Base-by-base conservation (phyloP, 352 stramenopile genomes). In the Phytophthora crassamura region DNA sequence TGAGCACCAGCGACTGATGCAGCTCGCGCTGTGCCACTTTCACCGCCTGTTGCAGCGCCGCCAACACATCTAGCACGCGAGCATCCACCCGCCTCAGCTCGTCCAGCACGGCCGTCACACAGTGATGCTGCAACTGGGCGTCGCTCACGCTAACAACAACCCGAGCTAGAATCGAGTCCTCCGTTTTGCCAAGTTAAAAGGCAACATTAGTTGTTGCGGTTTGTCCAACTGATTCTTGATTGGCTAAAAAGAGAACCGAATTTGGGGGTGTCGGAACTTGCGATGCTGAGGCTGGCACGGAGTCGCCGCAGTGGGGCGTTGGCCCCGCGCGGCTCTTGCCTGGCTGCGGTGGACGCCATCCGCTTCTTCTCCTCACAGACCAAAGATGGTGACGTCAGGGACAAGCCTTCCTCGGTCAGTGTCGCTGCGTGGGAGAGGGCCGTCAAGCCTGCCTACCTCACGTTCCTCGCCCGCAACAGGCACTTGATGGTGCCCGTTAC, bases 101-200 rank as follows among this genome's bases (percentile, higher is more conserved):
- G 18, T 69, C 59, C 16, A 59, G 22, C 22, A 25, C 22, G 22
- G 22, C 22, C 22, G 22, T 25, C 50, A 64, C 51, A 40, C 59
- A 73, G 33, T 73, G 64, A 6, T 36, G 48, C 45, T 58, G 64
- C 22, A 72, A 45, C 32, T 72, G 43, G 18, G 38, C 58, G 25
- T 69, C 64, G 20, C 54, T 61, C 11, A 70, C 34, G 22, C 48
- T 4, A 25, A 25, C 22, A 25, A 25, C 49, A 22, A 61, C 52
- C 18, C 64, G 64, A 1, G 58, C 50, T 28, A 72, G 32, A 32
- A 72, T 68, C 20, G 50, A 39, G 32, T 68, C 57, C 64, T 67
- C 18, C 12, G 34, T 49, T 62, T 38, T 25, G 22, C 22, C 22
- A 3, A 25, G 22, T 25, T 2, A 25, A 25, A 25, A 25, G 22